Percentiles rank a stretch among this genome's conserved stretches.
Evolutionary conservation across 2,329 filamentous ascomycete species (phyloP).

Genomic region (Scedosporium aurantiacum): DNA sequence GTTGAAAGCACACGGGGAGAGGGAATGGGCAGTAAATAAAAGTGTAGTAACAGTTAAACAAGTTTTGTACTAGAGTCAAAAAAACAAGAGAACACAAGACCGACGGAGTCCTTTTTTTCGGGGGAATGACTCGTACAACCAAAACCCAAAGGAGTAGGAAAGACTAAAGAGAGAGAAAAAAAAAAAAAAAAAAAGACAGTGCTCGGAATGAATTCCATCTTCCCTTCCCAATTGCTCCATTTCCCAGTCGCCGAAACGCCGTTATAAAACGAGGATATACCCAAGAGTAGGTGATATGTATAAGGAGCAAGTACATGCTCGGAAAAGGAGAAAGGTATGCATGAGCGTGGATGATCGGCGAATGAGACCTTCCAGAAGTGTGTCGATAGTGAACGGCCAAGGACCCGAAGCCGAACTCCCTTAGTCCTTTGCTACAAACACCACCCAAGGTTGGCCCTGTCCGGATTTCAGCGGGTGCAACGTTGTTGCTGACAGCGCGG

Average conservation of each 20-base stretch:
- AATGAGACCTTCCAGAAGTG: too few species aligned
- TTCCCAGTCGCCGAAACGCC: background rate
- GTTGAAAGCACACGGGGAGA: conserved; percentile 3
- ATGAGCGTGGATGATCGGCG: background rate
- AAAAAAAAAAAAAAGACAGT: background rate
- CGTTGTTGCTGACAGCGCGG: too few species aligned
- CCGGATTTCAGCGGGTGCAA: too few species aligned
- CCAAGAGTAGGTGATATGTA: background rate
- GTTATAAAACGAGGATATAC: background rate
- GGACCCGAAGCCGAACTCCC: too few species aligned
- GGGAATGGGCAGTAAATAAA: background rate
- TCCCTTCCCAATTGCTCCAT: background rate
- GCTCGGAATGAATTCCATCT: background rate
- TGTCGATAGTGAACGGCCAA: too few species aligned
- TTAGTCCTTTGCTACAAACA: too few species aligned
- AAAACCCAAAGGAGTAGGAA: background rate
- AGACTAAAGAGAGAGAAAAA: background rate
- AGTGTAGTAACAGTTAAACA: background rate
- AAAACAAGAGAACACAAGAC: background rate
- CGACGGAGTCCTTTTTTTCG: background rate
- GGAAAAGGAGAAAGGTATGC: too few species aligned
- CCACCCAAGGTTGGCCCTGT: too few species aligned
- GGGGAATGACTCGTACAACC: background rate
- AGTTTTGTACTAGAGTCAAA: background rate
- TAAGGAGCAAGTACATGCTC: background rate